Evolutionary conservation across 192 early-diverging fungal genomes (phyloP), one percentile per base, ranked within the genome.

Genomic region (Podila epicladia): DNA sequence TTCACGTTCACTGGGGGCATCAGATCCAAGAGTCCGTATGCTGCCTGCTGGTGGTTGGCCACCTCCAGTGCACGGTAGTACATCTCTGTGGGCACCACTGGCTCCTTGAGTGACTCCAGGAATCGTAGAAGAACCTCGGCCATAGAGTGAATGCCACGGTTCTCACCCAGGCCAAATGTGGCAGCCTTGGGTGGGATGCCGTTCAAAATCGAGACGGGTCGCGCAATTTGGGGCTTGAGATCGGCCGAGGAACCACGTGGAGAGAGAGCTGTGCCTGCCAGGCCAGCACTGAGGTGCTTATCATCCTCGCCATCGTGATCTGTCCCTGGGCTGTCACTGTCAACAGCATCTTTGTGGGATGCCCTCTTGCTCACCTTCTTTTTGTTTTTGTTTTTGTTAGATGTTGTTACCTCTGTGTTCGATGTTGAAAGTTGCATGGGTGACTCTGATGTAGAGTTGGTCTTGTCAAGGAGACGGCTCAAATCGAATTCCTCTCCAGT

Each of bases 51-150:
- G 87, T 74, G 64, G 11, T 64, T 69, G 0, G 75, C 92, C 0
- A 92, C 92, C 69, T 88, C 89, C 17, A 94, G 70, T 29, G 90
- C 92, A 11, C 85, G 84, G 4, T 84, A 49, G 64, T 93, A 94
- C 61, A 95, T 79, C 20, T 87, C 69, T 9, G 70, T 71, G 0
- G 94, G 92, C 0, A 97, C 87, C 26, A 96, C 90, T 13, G 94
- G 92, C 57, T 93, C 92, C 0, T 89, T 88, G 22, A 97, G 83
- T 5, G 89, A 87, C 15, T 90, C 87, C 7, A 97, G 73, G 61
- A 97, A 90, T 15, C 85, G 73, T 4, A 97, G 67, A 13, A 97
- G 71, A 12, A 88, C 86, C 58, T 92, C 90, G 17, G 91, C 90
- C 83, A 92, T 89, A 0, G 94, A 91, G 62, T 93, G 90, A 12